phyloP scores from a whole-genome alignment of 805 yeast species.

The Saccharomycopsis fodiens region DNA sequence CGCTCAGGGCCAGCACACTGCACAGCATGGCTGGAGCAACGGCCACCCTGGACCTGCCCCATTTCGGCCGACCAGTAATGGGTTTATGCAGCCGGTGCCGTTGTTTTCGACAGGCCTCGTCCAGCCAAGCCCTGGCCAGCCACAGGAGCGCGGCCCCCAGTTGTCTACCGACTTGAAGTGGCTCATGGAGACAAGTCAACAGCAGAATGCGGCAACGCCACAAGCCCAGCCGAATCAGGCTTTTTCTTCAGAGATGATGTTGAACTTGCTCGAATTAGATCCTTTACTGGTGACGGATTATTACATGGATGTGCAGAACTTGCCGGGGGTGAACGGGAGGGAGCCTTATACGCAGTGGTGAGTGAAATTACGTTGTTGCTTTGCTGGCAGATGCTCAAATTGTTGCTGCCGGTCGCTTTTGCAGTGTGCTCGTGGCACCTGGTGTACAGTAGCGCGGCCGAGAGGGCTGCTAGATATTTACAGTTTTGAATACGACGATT shows the following conservation, averaged over 20 bases:
- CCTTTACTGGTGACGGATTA: background rate
- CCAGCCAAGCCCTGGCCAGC: background rate
- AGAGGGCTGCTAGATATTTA: too few species aligned
- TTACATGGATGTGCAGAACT: background rate
- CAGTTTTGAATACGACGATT: too few species aligned
- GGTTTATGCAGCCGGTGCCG: background rate
- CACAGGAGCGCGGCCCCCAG: background rate
- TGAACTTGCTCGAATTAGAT: background rate
- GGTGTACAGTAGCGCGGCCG: too few species aligned
- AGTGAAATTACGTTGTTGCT: too few species aligned
- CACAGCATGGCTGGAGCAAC: too few species aligned
- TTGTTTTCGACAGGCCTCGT: background rate
- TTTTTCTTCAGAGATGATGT: background rate
- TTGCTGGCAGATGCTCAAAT: too few species aligned
- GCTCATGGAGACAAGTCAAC: background rate
- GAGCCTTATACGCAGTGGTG: too few species aligned
- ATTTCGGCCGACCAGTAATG: background rate
- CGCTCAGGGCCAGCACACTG: background rate
- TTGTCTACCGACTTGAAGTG: background rate
- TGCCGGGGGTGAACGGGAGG: too few species aligned
- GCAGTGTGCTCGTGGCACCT: too few species aligned
- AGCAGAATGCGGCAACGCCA: background rate
- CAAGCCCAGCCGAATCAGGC: background rate
- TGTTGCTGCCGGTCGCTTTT: too few species aligned
- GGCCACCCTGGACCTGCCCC: background rate